Evolutionary conservation across 78 protist species (phyloP), one percentile per base, ranked within the genome.

Genomic region (Dictyostelium capitatum): DNA sequence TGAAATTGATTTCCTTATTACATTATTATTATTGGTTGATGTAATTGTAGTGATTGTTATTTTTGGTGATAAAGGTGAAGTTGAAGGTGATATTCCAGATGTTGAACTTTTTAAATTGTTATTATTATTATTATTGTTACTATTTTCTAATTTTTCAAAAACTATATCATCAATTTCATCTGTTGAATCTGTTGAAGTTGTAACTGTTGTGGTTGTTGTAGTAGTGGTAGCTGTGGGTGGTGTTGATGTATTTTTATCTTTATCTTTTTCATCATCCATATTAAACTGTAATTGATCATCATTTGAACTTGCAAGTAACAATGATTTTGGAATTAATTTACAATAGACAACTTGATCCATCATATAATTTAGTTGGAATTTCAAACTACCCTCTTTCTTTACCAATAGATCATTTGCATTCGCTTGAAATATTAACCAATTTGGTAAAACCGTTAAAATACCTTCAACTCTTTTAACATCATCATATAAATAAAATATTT

Each of bases 381-480:
- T 74, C 5, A 87, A 25, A 50, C 80, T 64, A 30, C 93, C 93
- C 25, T 77, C 83, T 23, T 65, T 74, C 17, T 78, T 87, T 9
- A 77, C 81, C 1, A 59, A 37, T 30, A 69, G 62, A 65, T 87
- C 85, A 3, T 87, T 57, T 17, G 47, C 50, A 65, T 87, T 57
- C 19, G 74, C 93, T 64, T 87, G 93, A 57, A 87, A 87, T 17
- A 87, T 87, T 20, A 87, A 17, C 73, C 93, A 53, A 87, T 73
- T 80, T 77, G 93, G 93, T 37, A 87, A 48, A 11, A 87, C 19
- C 0, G 84, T 77, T 28, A 87, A 54, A 17, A 48, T 77, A 51
- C 93, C 93, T 14, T 77, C 70, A 11, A 87, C 93, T 12, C 32
- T 25, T 17, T 23, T 79, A 10, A 37, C 25, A 19, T 77, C 50